Percentiles rank a stretch among this genome's conserved stretches.
These are phyloP conservation scores for Lactarius pseudohatsudake DNA, from an alignment of 768 basidiomycete genomes.

Conservation along the genomic window DNA sequence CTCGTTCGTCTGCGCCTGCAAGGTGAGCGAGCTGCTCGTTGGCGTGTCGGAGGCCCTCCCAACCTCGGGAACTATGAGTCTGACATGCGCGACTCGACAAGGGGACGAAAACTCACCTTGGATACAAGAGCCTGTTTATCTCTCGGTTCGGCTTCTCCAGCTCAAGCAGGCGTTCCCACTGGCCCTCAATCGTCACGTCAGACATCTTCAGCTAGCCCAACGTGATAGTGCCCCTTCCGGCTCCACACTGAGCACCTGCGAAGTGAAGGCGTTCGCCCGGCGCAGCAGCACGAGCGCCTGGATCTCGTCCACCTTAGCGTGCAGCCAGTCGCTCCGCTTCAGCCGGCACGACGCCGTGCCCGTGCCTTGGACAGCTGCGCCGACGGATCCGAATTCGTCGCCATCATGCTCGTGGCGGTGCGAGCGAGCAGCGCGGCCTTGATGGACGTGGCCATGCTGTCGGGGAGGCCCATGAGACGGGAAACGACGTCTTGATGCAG, in stretches of 20 bases:
- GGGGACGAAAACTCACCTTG: slow-evolving; percentile 48
- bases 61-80: slow-evolving; percentile 33
- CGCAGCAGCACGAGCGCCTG: slow-evolving; percentile 47
- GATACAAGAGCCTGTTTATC: slow-evolving; percentile 34
- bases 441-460: slow-evolving; percentile 50
- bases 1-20: no score
- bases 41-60: no score
- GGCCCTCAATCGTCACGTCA: slow-evolving; percentile 34
- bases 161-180: no score
- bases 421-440: slow-evolving; percentile 57
- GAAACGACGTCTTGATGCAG: no score
- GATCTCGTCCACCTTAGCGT: slow-evolving; percentile 53
- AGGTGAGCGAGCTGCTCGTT: no score
- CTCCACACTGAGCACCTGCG: slow-evolving; percentile 53
- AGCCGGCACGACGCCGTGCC: no score
- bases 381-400: slow-evolving; percentile 69
- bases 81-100: slow-evolving; percentile 14
- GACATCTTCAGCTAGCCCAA: no score
- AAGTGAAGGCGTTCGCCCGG: slow-evolving; percentile 44
- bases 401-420: slow-evolving; percentile 51
- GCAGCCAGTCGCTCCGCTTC: slow-evolving; percentile 69
- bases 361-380: no score
- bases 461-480: no score
- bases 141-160: slow-evolving; percentile 64
- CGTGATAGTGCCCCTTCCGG: slow-evolving; percentile 63